Evolutionary conservation across 2,329 filamentous ascomycete genomes (phyloP), one percentile per base, ranked within the genome.

Genomic region (Phyllosticta citrichinensis): DNA sequence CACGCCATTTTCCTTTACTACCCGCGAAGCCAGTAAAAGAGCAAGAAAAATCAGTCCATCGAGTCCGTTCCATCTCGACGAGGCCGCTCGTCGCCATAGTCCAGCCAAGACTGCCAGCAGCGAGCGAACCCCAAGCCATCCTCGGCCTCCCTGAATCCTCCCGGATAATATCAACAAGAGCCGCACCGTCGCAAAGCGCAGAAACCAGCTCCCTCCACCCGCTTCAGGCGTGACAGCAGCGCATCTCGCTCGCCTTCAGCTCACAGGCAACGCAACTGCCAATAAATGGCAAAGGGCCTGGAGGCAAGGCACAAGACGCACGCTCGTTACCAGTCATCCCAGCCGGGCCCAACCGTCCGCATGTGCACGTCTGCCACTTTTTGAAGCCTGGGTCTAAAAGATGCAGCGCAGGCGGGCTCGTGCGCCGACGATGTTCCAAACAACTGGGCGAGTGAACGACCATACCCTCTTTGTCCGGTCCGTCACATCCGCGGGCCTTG

Each of bases 391-490:
- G 72, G 70, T 73, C 71, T 68, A 67, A 47, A 14, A 69, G 70
- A 71, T 69, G 64, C 71, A 74, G 66, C 68, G 69, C 63, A 66
- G 69, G 70, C 69, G 69, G 65, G 68, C 69, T 65, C 64, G 57
- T 60, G 25, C 52, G 61, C 65, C 65, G 64, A 62, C 68, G 67
- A 64, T 65, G 59, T 35, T 63, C 58, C 61, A 57, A 63, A 61
- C 58, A 66, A 65, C 63, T 66, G 40, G 66, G 71, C 70, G 71
- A 74, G 69, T 71, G 73, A 75, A 68, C 74, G 71, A 75, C 69
- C 73, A 75, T 75, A 70, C 71, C 73, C 73, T 71, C 71, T 70
- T 71, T 74, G 69, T 72, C 72, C 74, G 73, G 73, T 70, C 71
- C 68, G 66, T 73, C 64, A 65, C 68, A 66, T 50, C 56, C 47